These are phyloP conservation scores for Agrostemma githago DNA, from an alignment of 148 eudicot genomes.

Conservation along the genomic window DNA sequence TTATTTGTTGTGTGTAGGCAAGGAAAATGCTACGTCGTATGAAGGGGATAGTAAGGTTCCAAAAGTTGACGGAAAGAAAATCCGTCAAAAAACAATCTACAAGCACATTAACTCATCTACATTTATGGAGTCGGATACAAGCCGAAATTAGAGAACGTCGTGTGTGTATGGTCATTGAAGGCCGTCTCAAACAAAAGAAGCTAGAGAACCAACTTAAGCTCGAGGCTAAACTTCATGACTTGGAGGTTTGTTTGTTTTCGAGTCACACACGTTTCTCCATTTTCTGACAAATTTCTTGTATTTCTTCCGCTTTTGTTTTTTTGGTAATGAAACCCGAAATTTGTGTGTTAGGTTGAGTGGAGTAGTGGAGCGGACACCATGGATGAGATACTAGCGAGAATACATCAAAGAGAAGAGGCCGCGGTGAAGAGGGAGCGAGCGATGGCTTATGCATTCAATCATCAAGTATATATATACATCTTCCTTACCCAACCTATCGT, in stretches of 20 bases:
- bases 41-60: conserved; percentile 61
- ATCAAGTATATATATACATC: conserved; percentile 50
- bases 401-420: conserved; percentile 89
- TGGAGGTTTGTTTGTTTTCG: conserved; percentile 52
- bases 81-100: conserved; percentile 58
- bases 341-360: conserved; percentile 71
- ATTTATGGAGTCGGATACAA: conserved; percentile 76
- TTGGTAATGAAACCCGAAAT: background rate
- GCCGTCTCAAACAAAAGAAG: conserved; percentile 68
- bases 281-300: background rate
- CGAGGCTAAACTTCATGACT: conserved; percentile 75
- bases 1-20: conserved; percentile 40
- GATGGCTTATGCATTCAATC: conserved; percentile 91
- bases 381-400: conserved; percentile 73
- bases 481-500: background rate
- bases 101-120: conserved; percentile 60
- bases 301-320: background rate
- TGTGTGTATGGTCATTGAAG: conserved; percentile 66
- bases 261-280: background rate
- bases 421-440: conserved; percentile 83
- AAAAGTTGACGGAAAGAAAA: conserved; percentile 41
- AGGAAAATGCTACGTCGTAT: conserved; percentile 49
- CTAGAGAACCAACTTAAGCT: conserved; percentile 79
- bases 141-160: conserved; percentile 69
- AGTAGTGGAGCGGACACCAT: conserved; percentile 70